Evolutionary conservation across 108 stramenopile genomes (phyloP).

Genomic region (Fistulifera pelliculosa): DNA sequence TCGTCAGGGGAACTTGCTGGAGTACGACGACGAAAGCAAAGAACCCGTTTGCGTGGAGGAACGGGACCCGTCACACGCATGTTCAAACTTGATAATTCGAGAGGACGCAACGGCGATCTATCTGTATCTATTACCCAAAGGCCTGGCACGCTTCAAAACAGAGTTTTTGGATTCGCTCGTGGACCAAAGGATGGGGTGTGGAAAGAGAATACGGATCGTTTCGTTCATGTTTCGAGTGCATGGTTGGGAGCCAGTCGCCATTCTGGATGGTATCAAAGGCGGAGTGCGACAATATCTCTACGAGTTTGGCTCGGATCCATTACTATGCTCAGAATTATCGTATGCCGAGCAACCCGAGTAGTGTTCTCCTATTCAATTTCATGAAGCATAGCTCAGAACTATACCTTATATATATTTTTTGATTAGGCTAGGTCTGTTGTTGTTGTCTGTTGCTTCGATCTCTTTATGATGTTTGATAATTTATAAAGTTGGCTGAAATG

Average conservation of each 20-base stretch:
- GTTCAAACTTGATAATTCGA: slow-evolving; percentile 30
- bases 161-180: slow-evolving; percentile 45
- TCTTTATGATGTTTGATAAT: too few species aligned
- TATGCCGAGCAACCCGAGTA: too few species aligned
- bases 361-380: too few species aligned
- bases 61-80: neutral
- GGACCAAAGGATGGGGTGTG: slow-evolving; percentile 16
- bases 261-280: slow-evolving; percentile 37
- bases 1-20: slow-evolving; percentile 43
- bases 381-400: too few species aligned
- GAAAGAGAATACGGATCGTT: slow-evolving; percentile 36
- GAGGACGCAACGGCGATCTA: slow-evolving; percentile 73
- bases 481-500: too few species aligned
- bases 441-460: too few species aligned
- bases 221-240: slow-evolving; percentile 66
- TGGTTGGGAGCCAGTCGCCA: slow-evolving; percentile 48
- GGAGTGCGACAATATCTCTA: slow-evolving; percentile 1
- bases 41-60: neutral
- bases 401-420: too few species aligned
- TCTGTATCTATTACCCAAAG: slow-evolving; percentile 76
- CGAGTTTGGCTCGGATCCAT: neutral
- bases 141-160: slow-evolving; percentile 41
- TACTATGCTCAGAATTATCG: too few species aligned
- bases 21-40: neutral
- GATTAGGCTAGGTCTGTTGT: too few species aligned